Evolutionary conservation across 441 rosid genomes (phyloP), one percentile per base, ranked within the genome.

Genomic region (Syzygium syzygioides): DNA sequence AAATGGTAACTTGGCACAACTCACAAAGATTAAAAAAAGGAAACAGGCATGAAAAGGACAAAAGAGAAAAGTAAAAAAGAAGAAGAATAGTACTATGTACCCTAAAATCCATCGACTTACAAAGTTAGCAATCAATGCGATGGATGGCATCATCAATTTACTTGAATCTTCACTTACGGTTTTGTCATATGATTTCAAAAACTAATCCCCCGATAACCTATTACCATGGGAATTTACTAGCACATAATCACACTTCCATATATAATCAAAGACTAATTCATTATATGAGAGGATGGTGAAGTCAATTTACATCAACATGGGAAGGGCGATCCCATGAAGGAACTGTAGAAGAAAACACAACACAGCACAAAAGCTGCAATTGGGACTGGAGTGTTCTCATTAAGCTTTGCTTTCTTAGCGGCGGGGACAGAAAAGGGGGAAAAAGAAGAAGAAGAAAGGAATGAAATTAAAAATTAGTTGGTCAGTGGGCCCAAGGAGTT

Each of bases 381-480:
- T 41, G 88, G 86, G 88, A 53, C 86, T n/a, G 88, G 68, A 55
- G 88, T 37, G 88, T 57, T 41, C 41, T 76, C 28, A 60, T 76
- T 68, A 34, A 20, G 28, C 64, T 87, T 37, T 23, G 83, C 83
- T 76, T 76, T 76, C 83, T 41, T 76, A 2, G 26, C 25, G 83
- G 83, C 53, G 4, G 83, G 41, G 83, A 76, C 83, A 25, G 52
- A 41, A 23, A 41, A 41, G 53, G 41, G 30, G 17, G 26, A 20
- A 76, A 76, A 68, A 10, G 48, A 37, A 13, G n/a, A 53, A 28
- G 68, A 28, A 30, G 76, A 32, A 76, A 76, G 83, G n/a, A 76
- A 76, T 23, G 83, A 41, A 41, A 76, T 76, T 6, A 76, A 76
- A 76, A 76, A 41, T 20, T 41, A 14, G 83, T 76, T 52, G 83